Conservation (phyloP, 495 filamentous ascomycete species). For the Penicillium fimorum region DNA sequence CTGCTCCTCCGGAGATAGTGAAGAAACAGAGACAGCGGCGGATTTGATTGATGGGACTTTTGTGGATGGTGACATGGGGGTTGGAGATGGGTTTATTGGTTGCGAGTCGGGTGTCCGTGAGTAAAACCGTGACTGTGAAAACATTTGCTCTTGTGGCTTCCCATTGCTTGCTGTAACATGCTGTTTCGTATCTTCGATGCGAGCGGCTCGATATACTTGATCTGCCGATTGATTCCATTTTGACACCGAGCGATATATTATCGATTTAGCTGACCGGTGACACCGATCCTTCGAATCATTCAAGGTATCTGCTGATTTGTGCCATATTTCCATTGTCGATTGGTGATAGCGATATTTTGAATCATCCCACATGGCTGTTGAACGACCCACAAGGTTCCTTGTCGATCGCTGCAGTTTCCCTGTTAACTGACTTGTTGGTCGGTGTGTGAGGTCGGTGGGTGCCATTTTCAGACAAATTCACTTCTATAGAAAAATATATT, state of each 20-base stretch:
- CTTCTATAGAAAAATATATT: background rate
- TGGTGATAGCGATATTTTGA: slow-evolving; percentile 5
- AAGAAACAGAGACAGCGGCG: background rate
- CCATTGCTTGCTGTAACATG: background rate
- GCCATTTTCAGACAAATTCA: background rate
- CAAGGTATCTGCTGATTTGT: background rate
- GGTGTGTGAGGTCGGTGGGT: background rate
- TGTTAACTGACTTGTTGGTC: background rate
- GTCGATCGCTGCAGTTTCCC: slow-evolving; percentile 3
- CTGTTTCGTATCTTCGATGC: background rate
- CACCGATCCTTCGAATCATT: slow-evolving; percentile 4
- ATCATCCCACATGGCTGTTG: background rate
- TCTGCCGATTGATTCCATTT: slow-evolving; percentile 9
- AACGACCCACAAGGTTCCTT: slow-evolving; percentile 1
- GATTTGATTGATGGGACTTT: background rate
- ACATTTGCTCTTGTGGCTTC: background rate
- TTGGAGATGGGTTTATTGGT: background rate
- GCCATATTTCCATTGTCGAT: slow-evolving; percentile 5
- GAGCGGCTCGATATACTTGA: slow-evolving; percentile 1
- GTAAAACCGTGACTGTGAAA: slow-evolving; percentile 1
- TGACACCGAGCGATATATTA: background rate
- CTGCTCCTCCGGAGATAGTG: background rate
- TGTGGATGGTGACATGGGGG: background rate
- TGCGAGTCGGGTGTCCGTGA: background rate
- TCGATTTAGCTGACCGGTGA: background rate